phyloP scores from a whole-genome alignment of 192 early-diverging fungal genomes.

The Coemansia sp. region DNA sequence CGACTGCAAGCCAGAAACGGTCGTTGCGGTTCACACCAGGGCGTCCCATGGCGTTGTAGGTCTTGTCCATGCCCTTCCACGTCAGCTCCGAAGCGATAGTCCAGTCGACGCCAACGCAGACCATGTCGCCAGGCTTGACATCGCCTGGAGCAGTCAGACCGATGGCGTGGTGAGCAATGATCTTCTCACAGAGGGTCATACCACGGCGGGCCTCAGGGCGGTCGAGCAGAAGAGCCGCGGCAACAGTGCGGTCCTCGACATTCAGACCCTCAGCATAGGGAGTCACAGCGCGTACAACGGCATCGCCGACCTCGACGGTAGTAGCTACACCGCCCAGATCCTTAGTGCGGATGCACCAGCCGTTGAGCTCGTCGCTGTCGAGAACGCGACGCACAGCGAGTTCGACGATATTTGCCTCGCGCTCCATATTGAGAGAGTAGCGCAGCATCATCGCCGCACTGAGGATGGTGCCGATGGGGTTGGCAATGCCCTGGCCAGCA shows the following conservation, averaged over 20 bases:
- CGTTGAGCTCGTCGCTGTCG: conserved; percentile 71
- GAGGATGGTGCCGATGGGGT: conserved; percentile 98
- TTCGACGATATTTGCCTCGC: conserved; percentile 91
- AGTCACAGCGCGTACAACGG: conserved; percentile 71
- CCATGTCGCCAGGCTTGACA: conserved; percentile 76
- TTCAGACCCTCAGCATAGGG: conserved; percentile 62
- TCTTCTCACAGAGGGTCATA: conserved; percentile 78
- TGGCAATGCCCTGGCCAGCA: conserved; percentile 94
- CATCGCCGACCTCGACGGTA: conserved; percentile 92
- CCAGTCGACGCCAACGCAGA: conserved; percentile 81
- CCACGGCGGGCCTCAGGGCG: conserved; percentile 61
- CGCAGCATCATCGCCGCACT: conserved; percentile 90
- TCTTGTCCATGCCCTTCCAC: conserved; percentile 88
- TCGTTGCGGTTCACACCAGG: conserved; percentile 75
- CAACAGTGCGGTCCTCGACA: conserved; percentile 51
- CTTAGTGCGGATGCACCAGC: conserved; percentile 77
- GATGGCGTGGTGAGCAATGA: conserved; percentile 73
- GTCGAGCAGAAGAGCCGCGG: conserved; percentile 44
- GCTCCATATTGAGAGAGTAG: conserved; percentile 89
- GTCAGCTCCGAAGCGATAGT: conserved; percentile 78
- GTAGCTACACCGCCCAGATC: conserved; percentile 85
- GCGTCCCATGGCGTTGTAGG: conserved; percentile 73
- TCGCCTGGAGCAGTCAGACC: conserved; percentile 64
- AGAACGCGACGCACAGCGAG: conserved; percentile 88
- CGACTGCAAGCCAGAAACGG: conserved; percentile 79